These are phyloP conservation scores for Candida verbasci DNA, from an alignment of 805 yeast species.

Conservation along the genomic window DNA sequence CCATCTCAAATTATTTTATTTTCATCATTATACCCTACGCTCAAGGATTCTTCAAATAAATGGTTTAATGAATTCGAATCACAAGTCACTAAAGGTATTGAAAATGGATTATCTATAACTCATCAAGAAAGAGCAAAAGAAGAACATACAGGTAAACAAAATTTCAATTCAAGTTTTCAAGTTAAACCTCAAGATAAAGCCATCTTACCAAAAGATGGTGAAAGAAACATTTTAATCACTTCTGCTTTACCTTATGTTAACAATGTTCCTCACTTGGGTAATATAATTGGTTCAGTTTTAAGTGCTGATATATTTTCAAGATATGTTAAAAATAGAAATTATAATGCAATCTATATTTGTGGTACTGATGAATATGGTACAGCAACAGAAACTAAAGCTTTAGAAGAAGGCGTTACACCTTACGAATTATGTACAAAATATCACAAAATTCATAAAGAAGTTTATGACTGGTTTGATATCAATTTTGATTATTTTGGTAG, in stretches of 20 bases:
- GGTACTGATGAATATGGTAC: conserved; percentile 99
- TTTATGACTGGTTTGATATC: conserved; percentile 95
- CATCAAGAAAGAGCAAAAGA: conserved; percentile 38
- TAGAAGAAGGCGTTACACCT: conserved; percentile 90
- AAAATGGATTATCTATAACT: conserved; percentile 43
- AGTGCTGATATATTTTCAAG: conserved; percentile 93
- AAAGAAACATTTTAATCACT: conserved; percentile 82
- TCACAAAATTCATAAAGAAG: conserved; percentile 78
- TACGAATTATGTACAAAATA: conserved; percentile 87
- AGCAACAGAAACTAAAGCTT: conserved; percentile 97
- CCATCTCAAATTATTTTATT: conserved; percentile 58
- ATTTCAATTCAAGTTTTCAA: conserved; percentile 26
- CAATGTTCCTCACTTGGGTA: conserved; percentile 97
- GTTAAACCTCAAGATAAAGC: conserved; percentile 26
- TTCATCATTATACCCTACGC: conserved; percentile 49
- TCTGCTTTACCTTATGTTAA: conserved; percentile 98
- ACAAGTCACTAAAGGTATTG: conserved; percentile 42
- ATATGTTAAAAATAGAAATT: conserved; percentile 82
- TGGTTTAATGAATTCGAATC: conserved; percentile 45
- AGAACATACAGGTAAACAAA: conserved; percentile 35
- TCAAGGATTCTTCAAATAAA: conserved; percentile 18
- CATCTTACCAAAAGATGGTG: conserved; percentile 57
- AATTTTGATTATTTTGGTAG: conserved; percentile 95
- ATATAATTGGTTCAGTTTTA: conserved; percentile 90
- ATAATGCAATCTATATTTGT: conserved; percentile 81